Percentiles rank a stretch among this genome's conserved stretches.
phyloP scores from a whole-genome alignment of 164 flowering plant genomes.

The Malania oleifera region DNA sequence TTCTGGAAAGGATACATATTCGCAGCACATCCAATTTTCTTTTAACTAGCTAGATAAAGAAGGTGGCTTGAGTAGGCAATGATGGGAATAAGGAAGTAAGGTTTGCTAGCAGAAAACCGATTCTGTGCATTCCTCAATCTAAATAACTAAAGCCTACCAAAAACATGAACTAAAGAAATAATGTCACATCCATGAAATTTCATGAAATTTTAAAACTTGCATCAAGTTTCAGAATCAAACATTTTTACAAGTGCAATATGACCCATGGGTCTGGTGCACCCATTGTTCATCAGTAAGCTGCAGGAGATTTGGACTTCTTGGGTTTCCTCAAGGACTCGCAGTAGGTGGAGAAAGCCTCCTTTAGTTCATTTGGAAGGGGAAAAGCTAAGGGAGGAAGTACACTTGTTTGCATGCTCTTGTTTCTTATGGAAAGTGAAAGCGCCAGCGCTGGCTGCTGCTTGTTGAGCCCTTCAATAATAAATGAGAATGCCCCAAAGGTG shows the following conservation, averaged over 20 bases:
- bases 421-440: slow-evolving; percentile 20
- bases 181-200: too few species aligned
- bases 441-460: slow-evolving; percentile 81
- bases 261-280: not conserved
- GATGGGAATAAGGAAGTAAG: too few species aligned
- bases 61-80: too few species aligned
- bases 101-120: too few species aligned
- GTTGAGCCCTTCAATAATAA: slow-evolving; percentile 65
- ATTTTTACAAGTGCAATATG: not conserved
- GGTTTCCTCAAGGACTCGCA: slow-evolving; percentile 41
- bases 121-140: too few species aligned
- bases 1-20: too few species aligned
- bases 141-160: too few species aligned
- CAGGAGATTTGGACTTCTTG: slow-evolving; percentile 17
- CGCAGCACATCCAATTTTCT: too few species aligned
- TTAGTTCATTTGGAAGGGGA: slow-evolving; percentile 65
- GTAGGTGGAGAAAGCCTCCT: slow-evolving; percentile 57
- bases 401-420: slow-evolving; percentile 6
- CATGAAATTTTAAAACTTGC: not conserved
- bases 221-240: not conserved
- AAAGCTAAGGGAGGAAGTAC: slow-evolving; percentile 47
- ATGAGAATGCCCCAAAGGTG: slow-evolving; percentile 84
- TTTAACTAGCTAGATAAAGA: too few species aligned
- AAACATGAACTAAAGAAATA: too few species aligned
- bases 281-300: slow-evolving; percentile 11